Base-by-base conservation (phyloP, 2,329 filamentous ascomycete genomes). In the Thelonectria olida region DNA sequence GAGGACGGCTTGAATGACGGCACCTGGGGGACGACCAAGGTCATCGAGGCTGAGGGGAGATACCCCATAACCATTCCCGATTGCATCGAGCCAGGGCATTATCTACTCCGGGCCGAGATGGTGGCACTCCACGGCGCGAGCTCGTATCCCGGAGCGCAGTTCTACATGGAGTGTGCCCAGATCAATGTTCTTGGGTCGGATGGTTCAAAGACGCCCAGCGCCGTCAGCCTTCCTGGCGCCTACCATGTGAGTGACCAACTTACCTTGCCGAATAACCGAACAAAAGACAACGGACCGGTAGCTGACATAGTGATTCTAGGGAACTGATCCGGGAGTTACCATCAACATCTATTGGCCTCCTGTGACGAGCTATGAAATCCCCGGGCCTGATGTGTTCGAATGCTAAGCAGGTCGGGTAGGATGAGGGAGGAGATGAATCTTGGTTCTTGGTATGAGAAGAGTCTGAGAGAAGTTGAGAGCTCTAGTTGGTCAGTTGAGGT, bases 31-130 rank as follows among this genome's bases (percentile, higher is more conserved):
- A 80, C 79, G 49, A 78, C 76, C 41, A 80, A 76, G 61, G 71
- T 84, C 57, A 81, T 83, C 63, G 75, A 78, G 49, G 81, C 80
- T 70, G 77, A 78, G 63, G 77, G 81, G 49, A 78, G 78, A 50
- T 83, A 84, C 73, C 73, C 76, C 53, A 81, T 86, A 60, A 80
- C 78, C 58, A 84, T 88, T 56, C 86, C 85, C 9, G 66, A 74
- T 9, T 81, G 80, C 61, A 80, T 88, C 53, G 80, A 80, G 34
- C 73, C 84, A 6, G 87, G 87, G 19, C 81, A 87, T 69, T 88
- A 88, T 71, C 82, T 89, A 31, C 79, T 88, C 10, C 82, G 86
- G 17, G 84, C 85, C 54, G 86, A 88, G 77, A 81, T 87, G 72
- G 81, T 88, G 55, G 85, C 85, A 17, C 81, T 88, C 7, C 86